Conservation (phyloP, 2,329 filamentous ascomycete species). For the Didymella arachidicola region DNA sequence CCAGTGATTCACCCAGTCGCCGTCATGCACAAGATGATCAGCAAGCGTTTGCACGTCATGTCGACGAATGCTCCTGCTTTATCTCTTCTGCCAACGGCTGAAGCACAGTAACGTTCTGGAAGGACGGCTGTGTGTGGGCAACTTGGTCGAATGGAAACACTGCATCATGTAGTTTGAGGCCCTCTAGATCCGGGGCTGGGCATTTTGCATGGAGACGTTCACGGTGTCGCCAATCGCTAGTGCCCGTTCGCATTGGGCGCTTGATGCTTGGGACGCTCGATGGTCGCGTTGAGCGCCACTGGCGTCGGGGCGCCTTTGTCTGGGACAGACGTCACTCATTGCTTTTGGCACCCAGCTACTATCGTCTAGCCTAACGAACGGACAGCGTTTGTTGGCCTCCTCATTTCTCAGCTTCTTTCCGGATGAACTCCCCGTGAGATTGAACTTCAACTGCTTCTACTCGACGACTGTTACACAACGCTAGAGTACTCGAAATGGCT, state of each 20-base stretch:
- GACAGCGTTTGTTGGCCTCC: neutral
- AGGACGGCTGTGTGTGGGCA: neutral
- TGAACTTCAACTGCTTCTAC: neutral
- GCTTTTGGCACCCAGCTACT: neutral
- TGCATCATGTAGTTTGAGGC: neutral
- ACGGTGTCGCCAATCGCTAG: slow-evolving; percentile 13
- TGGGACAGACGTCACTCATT: slow-evolving; percentile 19
- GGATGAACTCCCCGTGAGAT: neutral
- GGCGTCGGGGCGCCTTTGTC: slow-evolving; percentile 16
- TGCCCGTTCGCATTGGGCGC: neutral
- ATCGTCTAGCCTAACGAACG: neutral
- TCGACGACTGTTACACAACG: neutral
- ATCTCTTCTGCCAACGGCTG: neutral
- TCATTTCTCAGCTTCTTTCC: neutral
- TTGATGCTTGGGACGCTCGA: neutral
- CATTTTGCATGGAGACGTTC: slow-evolving; percentile 4
- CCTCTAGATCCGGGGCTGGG: slow-evolving; percentile 11
- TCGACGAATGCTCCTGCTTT: neutral
- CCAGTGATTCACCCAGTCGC: slow-evolving; percentile 1
- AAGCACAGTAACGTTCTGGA: slow-evolving; percentile 1
- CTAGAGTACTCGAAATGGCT: slow-evolving; percentile 6
- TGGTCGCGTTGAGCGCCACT: slow-evolving; percentile 13
- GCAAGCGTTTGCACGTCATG: neutral
- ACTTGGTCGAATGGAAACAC: neutral
- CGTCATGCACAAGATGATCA: slow-evolving; percentile 9